Conservation (phyloP, 257 asterid species). For the Cordia subcordata region DNA sequence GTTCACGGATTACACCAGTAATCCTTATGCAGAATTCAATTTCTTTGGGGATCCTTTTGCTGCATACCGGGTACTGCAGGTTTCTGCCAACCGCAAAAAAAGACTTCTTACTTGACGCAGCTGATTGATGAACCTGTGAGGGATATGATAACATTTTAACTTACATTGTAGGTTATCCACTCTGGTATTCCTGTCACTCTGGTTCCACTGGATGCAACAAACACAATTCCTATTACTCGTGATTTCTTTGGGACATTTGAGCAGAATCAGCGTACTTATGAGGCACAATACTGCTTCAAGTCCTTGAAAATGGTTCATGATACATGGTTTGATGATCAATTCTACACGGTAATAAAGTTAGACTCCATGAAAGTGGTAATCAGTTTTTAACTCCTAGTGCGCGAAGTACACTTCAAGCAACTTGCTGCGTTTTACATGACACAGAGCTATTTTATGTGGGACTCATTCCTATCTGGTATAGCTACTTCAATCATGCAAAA, state of each 20-base stretch:
- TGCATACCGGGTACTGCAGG: conserved; percentile 69
- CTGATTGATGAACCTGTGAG: not conserved
- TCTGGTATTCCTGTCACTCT: conserved; percentile 82
- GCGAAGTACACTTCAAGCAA: not conserved
- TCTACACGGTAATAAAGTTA: conserved; percentile 47
- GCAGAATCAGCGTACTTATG: conserved; percentile 65
- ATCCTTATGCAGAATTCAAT: conserved; percentile 85
- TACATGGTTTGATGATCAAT: conserved; percentile 54
- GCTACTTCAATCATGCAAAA: conserved; percentile 78
- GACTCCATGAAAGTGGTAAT: not conserved
- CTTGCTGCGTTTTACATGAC: conserved; percentile 14
- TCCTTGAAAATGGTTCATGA: conserved; percentile 70
- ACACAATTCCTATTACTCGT: conserved; percentile 63
- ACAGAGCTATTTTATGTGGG: conserved; percentile 95
- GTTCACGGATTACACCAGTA: conserved; percentile 53
- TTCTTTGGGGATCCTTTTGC: conserved; percentile 88
- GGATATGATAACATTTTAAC: not conserved
- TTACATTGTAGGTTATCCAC: conserved; percentile 54
- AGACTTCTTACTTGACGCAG: not conserved
- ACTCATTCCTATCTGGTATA: conserved; percentile 65
- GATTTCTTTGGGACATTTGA: conserved; percentile 50
- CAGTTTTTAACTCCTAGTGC: not conserved
- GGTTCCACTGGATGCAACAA: conserved; percentile 88
- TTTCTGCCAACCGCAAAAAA: not conserved
- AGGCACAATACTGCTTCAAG: conserved; percentile 82